Percentiles rank a stretch among this genome's conserved stretches.
Conservation (phyloP, 495 filamentous ascomycete species). For the Penicillium paxilli region DNA sequence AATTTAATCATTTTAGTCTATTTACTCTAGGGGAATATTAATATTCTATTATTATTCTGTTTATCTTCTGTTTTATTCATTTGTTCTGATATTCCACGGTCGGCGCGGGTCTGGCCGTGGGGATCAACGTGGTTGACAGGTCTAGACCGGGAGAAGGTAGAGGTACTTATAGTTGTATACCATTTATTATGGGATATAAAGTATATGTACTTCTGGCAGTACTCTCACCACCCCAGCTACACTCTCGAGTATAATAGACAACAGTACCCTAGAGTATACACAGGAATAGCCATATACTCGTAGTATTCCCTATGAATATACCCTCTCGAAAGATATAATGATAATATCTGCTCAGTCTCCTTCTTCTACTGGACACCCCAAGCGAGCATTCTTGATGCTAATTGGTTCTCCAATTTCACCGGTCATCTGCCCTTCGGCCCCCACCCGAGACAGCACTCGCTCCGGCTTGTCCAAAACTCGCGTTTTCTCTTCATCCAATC, state of each 20-base stretch:
- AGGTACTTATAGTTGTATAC: neutral
- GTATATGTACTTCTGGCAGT: no score
- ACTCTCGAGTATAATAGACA: neutral
- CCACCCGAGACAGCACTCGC: neutral
- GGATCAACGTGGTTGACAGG: neutral
- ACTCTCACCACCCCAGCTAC: neutral
- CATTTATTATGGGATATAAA: neutral
- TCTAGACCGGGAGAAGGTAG: neutral
- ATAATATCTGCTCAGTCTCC: no score
- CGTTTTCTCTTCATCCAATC: neutral
- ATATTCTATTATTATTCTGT: no score
- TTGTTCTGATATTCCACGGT: no score
- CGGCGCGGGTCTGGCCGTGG: neutral
- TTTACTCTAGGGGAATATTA: no score
- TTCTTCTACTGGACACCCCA: neutral
- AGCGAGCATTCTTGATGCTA: neutral
- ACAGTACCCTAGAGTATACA: neutral
- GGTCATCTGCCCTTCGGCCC: neutral
- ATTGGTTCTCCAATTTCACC: neutral
- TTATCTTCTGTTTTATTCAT: no score
- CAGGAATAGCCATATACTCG: no score
- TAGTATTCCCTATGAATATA: no score
- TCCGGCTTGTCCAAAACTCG: neutral
- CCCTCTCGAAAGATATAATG: no score
- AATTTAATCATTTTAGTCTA: no score